Conservation (phyloP, 164 flowering plant species). For the Stephania japonica region DNA sequence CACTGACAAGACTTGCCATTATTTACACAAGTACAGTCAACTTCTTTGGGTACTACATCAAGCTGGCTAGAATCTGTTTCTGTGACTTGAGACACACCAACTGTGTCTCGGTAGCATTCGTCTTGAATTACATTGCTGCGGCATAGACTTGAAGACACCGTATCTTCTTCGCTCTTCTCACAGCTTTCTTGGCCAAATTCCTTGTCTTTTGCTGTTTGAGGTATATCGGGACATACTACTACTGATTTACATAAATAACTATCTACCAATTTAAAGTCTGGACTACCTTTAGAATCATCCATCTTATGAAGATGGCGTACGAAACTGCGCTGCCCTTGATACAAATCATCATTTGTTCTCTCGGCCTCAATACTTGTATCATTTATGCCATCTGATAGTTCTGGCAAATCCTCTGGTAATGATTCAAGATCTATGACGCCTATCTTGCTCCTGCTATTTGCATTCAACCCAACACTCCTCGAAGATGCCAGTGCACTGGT, state of each 20-base stretch:
- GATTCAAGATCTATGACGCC: conserved; percentile 20
- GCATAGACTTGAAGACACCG: conserved; percentile 13
- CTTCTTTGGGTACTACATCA: conserved; percentile 3
- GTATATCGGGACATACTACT: not conserved
- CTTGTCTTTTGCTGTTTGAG: conserved; percentile 9
- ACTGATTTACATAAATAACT: not conserved
- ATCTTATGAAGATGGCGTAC: not conserved
- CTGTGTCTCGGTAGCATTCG: conserved; percentile 7
- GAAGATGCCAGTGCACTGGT: not conserved
- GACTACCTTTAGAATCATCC: not conserved
- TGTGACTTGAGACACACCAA: conserved; percentile 10
- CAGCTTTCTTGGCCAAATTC: conserved; percentile 7
- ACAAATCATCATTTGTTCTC: not conserved
- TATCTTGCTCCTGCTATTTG: conserved; percentile 6
- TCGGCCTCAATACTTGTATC: not conserved
- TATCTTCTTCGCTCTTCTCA: conserved; percentile 28
- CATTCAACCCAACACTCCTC: not conserved
- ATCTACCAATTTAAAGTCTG: not conserved
- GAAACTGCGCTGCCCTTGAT: not conserved
- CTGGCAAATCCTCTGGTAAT: conserved; percentile 1
- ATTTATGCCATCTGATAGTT: conserved; percentile 8
- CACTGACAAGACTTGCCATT: conserved; percentile 1
- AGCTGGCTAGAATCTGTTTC: conserved; percentile 13
- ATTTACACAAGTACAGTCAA: not conserved
- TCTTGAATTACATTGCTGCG: conserved; percentile 17